phyloP scores from a whole-genome alignment of 1,284 basidiomycete genomes.

The Trichosporon sp. region DNA sequence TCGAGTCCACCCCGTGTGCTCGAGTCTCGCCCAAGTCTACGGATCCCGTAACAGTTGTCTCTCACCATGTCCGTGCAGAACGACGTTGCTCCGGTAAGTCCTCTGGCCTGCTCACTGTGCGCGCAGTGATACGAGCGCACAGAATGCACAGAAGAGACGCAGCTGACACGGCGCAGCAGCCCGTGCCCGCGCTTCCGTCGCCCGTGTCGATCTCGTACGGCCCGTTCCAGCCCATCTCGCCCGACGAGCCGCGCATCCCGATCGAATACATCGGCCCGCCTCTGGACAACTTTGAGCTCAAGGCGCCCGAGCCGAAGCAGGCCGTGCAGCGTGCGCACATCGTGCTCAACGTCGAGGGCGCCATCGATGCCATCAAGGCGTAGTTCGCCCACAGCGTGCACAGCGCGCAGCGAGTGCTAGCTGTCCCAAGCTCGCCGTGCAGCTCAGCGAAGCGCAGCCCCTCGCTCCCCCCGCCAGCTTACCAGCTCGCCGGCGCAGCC shows the following conservation, averaged over 20 bases:
- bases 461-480: not conserved
- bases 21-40: not conserved
- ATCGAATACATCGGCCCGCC: slow-evolving; percentile 2
- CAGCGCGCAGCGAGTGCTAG: not conserved
- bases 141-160: too few relatives aligned
- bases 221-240: slow-evolving; percentile 2
- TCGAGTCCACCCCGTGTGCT: not conserved
- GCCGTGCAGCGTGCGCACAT: not conserved
- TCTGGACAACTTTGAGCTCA: not conserved
- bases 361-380: not conserved
- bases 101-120: not conserved
- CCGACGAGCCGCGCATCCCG: not conserved
- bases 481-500: not conserved
- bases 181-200: not conserved
- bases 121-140: too few relatives aligned
- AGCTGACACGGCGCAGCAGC: not conserved
- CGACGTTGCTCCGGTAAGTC: not conserved
- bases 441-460: not conserved
- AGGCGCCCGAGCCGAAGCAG: not conserved
- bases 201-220: slow-evolving; percentile 5
- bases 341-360: not conserved
- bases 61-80: not conserved
- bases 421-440: not conserved
- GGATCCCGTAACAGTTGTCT: not conserved
- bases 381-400: not conserved